Conservation (phyloP, 345 rosid genomes). For the Hibiscus mutabilis region DNA sequence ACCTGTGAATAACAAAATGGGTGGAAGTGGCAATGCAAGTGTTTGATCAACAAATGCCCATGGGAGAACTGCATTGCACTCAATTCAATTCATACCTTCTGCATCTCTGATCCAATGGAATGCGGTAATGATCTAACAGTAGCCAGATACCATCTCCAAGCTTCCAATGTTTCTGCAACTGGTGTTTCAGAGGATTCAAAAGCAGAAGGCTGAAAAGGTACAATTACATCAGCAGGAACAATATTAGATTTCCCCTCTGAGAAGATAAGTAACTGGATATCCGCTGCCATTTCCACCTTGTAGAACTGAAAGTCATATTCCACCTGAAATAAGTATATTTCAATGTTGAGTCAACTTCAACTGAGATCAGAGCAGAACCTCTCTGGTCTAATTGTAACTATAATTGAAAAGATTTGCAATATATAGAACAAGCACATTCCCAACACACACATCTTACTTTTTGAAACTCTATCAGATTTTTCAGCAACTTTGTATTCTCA, state of each 20-base stretch:
- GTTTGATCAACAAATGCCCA: background rate
- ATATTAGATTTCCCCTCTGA: conserved; percentile 89
- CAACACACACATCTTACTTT: conserved; percentile 40
- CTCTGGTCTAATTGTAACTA: background rate
- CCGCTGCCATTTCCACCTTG: conserved; percentile 81
- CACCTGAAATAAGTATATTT: conserved; percentile 40
- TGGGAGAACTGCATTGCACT: background rate
- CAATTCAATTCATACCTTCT: conserved; percentile 45
- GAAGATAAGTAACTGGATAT: conserved; percentile 64
- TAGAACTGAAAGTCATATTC: conserved; percentile 83
- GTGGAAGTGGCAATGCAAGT: background rate
- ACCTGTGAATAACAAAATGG: conserved; percentile 29
- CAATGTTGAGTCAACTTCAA: background rate
- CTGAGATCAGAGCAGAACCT: background rate
- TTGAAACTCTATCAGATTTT: conserved; percentile 56
- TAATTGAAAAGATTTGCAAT: background rate
- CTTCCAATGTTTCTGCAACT: conserved; percentile 38
- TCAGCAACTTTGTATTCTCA: conserved; percentile 65
- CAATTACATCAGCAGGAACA: conserved; percentile 68
- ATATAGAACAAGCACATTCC: background rate
- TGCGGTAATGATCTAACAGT: conserved; percentile 63
- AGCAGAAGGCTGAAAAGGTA: conserved; percentile 64
- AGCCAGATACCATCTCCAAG: conserved; percentile 93
- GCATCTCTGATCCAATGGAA: conserved; percentile 61
- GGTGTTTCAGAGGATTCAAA: conserved; percentile 29